A percentile compares a stretch with the other conserved stretches of the same genome.
Evolutionary conservation across 805 yeast species (phyloP).

Genomic region (Metschnikowia henanensis): DNA sequence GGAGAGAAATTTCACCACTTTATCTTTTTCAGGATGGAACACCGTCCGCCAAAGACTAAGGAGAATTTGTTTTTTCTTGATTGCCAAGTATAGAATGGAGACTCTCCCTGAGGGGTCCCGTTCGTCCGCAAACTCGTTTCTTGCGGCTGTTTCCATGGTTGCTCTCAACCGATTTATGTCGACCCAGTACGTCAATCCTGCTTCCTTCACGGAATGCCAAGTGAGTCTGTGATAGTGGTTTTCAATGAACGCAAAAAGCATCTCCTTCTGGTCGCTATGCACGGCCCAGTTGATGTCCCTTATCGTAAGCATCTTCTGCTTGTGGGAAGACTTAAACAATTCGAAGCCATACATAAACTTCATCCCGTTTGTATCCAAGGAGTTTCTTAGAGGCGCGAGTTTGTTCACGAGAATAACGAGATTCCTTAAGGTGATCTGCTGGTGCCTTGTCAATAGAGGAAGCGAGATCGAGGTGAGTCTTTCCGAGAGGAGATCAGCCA

Average conservation of each 20-base stretch:
- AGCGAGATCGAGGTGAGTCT: slow-evolving; percentile 63
- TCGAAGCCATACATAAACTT: slow-evolving; percentile 71
- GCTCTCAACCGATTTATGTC: slow-evolving; percentile 27
- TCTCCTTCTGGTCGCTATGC: slow-evolving; percentile 75
- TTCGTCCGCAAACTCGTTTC: slow-evolving; percentile 60
- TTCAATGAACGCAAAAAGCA: slow-evolving; percentile 53
- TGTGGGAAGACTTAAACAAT: slow-evolving; percentile 51
- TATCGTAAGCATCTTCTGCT: slow-evolving; percentile 60
- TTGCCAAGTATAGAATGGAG: slow-evolving; percentile 74
- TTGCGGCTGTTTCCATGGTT: slow-evolving; percentile 68
- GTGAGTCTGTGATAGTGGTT: slow-evolving; percentile 46
- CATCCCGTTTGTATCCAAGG: slow-evolving; percentile 65
- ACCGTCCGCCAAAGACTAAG: slow-evolving; percentile 81
- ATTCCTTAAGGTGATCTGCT: slow-evolving; percentile 78
- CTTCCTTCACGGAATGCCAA: slow-evolving; percentile 61
- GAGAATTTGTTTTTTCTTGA: slow-evolving; percentile 73
- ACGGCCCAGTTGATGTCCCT: slow-evolving; percentile 88
- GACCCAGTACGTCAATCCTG: slow-evolving; percentile 74
- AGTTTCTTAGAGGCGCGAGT: slow-evolving; percentile 43
- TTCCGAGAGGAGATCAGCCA: slow-evolving; percentile 52
- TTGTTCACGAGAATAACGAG: slow-evolving; percentile 64
- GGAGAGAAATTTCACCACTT: slow-evolving; percentile 72
- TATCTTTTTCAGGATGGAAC: slow-evolving; percentile 78
- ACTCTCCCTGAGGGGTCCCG: slow-evolving; percentile 72
- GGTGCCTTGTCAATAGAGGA: slow-evolving; percentile 87